Conservation (phyloP, 2,329 filamentous ascomycete species). For the Fusarium sp. region DNA sequence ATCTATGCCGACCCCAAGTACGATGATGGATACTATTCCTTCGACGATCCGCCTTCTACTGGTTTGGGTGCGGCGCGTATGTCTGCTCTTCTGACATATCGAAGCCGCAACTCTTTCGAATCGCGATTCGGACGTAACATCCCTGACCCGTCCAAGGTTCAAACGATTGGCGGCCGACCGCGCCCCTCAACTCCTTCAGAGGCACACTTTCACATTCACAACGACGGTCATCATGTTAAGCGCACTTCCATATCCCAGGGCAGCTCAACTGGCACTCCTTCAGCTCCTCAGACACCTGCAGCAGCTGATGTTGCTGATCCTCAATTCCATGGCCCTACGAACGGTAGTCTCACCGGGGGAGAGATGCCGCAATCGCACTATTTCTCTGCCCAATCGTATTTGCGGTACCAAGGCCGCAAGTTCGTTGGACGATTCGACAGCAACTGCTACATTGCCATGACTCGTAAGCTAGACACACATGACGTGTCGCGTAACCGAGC, state of each 20-base stretch:
- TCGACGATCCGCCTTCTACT: slow-evolving; percentile 84
- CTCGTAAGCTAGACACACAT: slow-evolving; percentile 96
- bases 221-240: slow-evolving; percentile 78
- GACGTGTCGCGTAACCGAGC: slow-evolving; percentile 86
- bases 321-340: slow-evolving; percentile 75
- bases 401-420: slow-evolving; percentile 95
- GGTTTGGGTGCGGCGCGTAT: slow-evolving; percentile 95
- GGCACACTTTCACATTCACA: slow-evolving; percentile 83
- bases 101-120: slow-evolving; percentile 97
- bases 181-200: slow-evolving; percentile 72
- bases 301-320: slow-evolving; percentile 59
- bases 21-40: slow-evolving; percentile 93
- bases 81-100: slow-evolving; percentile 94
- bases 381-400: slow-evolving; percentile 97
- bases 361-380: slow-evolving; percentile 78
- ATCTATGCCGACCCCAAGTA: slow-evolving; percentile 99
- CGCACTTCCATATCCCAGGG: slow-evolving; percentile 61
- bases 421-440: slow-evolving; percentile 98
- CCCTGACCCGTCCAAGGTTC: slow-evolving; percentile 83
- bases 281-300: slow-evolving; percentile 42
- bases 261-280: slow-evolving; percentile 52
- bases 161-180: slow-evolving; percentile 79
- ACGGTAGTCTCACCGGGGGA: slow-evolving; percentile 60
- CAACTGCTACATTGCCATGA: slow-evolving; percentile 99
- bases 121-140: slow-evolving; percentile 93